A percentile compares a stretch with the other conserved stretches of the same genome.
Evolutionary conservation across 2,329 filamentous ascomycete species (phyloP).

Genomic region (Chrysoporthe puriensis): DNA sequence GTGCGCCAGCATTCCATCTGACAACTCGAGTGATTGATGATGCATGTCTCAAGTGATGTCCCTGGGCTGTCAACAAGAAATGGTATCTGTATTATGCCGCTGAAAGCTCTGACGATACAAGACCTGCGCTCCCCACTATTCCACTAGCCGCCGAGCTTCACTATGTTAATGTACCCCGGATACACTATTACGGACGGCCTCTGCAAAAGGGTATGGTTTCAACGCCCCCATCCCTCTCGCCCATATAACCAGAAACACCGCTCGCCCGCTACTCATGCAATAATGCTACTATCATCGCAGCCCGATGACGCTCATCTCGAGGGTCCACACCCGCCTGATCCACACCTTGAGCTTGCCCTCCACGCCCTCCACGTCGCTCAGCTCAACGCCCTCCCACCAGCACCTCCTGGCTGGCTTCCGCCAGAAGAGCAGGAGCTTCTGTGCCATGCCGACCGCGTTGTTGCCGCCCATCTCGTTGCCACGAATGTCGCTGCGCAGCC

Average conservation of each 20-base stretch:
- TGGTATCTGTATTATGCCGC: constrained; percentile 29
- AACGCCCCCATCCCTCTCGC: background rate
- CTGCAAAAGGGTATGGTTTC: constrained; percentile 5
- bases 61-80: constrained; percentile 15
- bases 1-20: background rate
- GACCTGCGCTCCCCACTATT: too few relatives aligned
- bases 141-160: background rate
- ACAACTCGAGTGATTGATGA: background rate
- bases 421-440: constrained; percentile 97
- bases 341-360: constrained; percentile 94
- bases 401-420: constrained; percentile 93
- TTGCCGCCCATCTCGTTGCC: constrained; percentile 70
- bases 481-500: constrained; percentile 88
- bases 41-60: background rate
- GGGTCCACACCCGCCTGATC: constrained; percentile 97
- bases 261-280: background rate
- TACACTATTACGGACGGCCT: background rate
- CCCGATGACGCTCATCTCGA: constrained; percentile 96
- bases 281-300: constrained; percentile 58
- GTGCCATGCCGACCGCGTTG: constrained; percentile 93
- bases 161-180: background rate
- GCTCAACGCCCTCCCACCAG: constrained; percentile 98
- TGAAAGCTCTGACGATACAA: background rate
- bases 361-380: constrained; percentile 86
- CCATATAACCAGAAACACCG: background rate